Evolutionary conservation across 1,139 yeast species (phyloP), one percentile per base, ranked within the genome.

Genomic region (Blastobotrys persicus): DNA sequence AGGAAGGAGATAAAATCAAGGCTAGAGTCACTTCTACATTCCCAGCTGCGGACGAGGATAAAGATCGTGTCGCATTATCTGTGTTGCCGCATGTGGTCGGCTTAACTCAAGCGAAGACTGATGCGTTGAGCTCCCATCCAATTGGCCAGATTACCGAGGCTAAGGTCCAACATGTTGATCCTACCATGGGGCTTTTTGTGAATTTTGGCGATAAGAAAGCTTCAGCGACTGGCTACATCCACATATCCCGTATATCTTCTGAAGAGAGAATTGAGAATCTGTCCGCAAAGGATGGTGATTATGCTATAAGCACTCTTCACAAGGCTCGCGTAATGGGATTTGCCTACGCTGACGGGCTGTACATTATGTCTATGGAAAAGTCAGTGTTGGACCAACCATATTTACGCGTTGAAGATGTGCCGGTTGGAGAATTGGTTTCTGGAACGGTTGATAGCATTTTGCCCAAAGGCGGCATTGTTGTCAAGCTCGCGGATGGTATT

Each of bases 311-410:
- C 0, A 75, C 95, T 1, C 73, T 74, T 12, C 95, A 87, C 64
- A 70, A 72, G 44, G 95, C 96, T 2, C 81, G 97, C 66, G 83
- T 92, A 11, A 63, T 86, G 42, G 88, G 89, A 3, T 87, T 71
- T 63, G 80, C 87, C 46, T 65, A 68, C 32, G 70, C 84, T 45
- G 98, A 92, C 61, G 80, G 82, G 52, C 65, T 79, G 42, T 82
- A 81, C 60, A 74, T 79, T 42, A 70, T 92, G 58, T 82, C 96
- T 0, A 71, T 88, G 63, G 84, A 88, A 58, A 79, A 87, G 19
- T 72, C 76, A 42, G 74, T 80, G 37, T 71, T 92, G 34, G 76
- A 80, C 16, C 79, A 85, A 54, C 75, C 80, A 61, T 91, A 78
- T 61, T 71, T 92, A 55, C 76, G 83, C 50, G 68, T 81, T 6